These are phyloP conservation scores for Candida labiduridarum DNA, from an alignment of 1,139 yeast species.

Conservation along the genomic window DNA sequence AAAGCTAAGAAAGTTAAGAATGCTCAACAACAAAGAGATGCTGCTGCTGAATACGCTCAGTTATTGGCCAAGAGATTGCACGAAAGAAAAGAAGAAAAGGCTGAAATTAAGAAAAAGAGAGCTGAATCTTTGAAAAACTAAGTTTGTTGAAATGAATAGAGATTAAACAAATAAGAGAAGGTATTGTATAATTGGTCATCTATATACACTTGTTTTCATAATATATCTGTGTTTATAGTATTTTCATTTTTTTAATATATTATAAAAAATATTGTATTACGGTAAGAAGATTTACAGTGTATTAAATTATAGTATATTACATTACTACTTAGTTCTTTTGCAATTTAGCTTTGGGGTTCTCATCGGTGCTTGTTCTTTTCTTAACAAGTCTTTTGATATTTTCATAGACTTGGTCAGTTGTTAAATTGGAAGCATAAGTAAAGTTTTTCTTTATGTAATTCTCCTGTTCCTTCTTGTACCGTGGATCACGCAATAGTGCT, in stretches of 20 bases:
- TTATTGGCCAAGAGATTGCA: conserved; percentile 97
- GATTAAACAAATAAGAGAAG: conserved; percentile 1
- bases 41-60: conserved; percentile 99
- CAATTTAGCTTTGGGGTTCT: neutral
- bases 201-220: conserved; percentile 11
- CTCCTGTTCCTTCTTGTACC: conserved; percentile 70
- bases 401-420: conserved; percentile 69
- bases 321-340: conserved; percentile 5
- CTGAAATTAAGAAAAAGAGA: conserved; percentile 99
- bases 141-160: neutral
- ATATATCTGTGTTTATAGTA: conserved; percentile 11
- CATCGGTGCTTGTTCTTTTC: conserved; percentile 23
- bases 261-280: conserved; percentile 1
- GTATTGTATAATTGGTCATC: conserved; percentile 9
- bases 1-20: conserved; percentile 91
- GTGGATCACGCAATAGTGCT: conserved; percentile 76
- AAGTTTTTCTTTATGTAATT: conserved; percentile 65
- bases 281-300: neutral
- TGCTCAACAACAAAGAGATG: conserved; percentile 99
- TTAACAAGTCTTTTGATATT: conserved; percentile 69
- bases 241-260: conserved; percentile 5
- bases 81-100: conserved; percentile 98
- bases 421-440: conserved; percentile 59
- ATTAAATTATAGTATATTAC: neutral
- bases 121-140: conserved; percentile 69